phyloP scores from a whole-genome alignment of 805 yeast species.

The Nakazawaea ishiwadae region DNA sequence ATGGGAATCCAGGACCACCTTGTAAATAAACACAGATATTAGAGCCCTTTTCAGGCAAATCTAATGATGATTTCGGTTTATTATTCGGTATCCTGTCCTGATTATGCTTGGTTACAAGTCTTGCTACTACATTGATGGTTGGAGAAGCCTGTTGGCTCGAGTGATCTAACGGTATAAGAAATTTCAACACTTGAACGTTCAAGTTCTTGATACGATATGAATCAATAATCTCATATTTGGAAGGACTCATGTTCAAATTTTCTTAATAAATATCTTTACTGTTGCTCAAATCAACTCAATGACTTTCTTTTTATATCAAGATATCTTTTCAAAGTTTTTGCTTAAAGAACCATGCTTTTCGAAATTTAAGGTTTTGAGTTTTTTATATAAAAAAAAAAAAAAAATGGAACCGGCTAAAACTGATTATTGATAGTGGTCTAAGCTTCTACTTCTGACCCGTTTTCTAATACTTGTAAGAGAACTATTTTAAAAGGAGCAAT shows the following conservation, averaged over 20 bases:
- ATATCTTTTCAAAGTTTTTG: too few relatives aligned
- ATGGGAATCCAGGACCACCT: constrained; percentile 54
- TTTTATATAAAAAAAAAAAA: too few relatives aligned
- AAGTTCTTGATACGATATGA: constrained; percentile 12
- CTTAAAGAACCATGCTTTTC: too few relatives aligned
- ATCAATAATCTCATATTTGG: constrained; percentile 12
- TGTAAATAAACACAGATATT: constrained; percentile 40
- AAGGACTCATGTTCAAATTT: neutral
- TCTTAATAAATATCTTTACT: too few relatives aligned
- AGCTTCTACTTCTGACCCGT: too few relatives aligned
- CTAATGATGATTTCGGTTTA: constrained; percentile 9
- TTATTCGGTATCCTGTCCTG: neutral
- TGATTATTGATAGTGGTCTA: too few relatives aligned
- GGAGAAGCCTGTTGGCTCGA: neutral
- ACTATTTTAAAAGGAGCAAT: too few relatives aligned
- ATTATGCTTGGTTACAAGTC: constrained; percentile 17
- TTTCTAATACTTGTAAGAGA: too few relatives aligned
- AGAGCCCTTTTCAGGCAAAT: constrained; percentile 15
- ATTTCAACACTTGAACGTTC: constrained; percentile 19
- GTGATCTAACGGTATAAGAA: constrained; percentile 25
- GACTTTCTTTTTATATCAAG: too few relatives aligned
- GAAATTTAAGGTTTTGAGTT: too few relatives aligned
- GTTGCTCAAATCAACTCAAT: neutral
- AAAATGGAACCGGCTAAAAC: too few relatives aligned
- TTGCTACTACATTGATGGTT: constrained; percentile 18